Base-by-base conservation (phyloP, 352 stramenopile species). In the Pythium chondricola region DNA sequence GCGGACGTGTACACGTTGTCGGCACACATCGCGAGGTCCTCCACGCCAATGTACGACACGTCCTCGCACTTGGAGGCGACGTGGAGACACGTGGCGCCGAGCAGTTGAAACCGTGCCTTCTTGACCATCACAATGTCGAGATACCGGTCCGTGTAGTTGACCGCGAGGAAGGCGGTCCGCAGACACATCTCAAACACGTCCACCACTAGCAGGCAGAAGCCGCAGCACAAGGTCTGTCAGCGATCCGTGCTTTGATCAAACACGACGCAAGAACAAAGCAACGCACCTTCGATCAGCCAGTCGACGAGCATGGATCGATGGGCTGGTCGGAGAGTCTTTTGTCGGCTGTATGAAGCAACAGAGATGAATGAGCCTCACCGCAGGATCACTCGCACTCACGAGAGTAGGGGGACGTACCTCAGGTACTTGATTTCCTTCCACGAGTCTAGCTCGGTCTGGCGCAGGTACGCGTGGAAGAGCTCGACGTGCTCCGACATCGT, bases 181-280 rank as follows among this genome's bases (percentile, higher is more conserved):
- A 95, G 58, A 55, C 82, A 95, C 86, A 96, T 96, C 49, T 96
- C 86, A 45, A 96, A 96, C 25, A 95, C 85, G 52, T 96, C 86
- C 31, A 96, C 86, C 24, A 96, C 86, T 89, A 27, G 4, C n/a
- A 59, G n/a, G 22, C n/a, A 31, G 3, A 41, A 25, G 36, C 4
- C 52, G 4, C 13, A 7, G 29, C 42, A 16, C 48, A 14, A 44
- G 3, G 37, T 21, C 13, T 35, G n/a, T n/a, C n/a, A n/a, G n/a
- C n/a, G n/a, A n/a, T n/a, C n/a, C n/a, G n/a, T n/a, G n/a, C n/a
- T n/a, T n/a, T n/a, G n/a, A n/a, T n/a, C n/a, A 11, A 29, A 30
- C 7, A 62, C 33, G 9, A 7, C 16, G 2, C 9, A 7, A 53
- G n/a, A 36, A 33, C 24, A 18, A 10, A 27, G 14, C 2, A 5